Base-by-base conservation (phyloP, 352 stramenopile species). In the Aphanomyces stellatus region DNA sequence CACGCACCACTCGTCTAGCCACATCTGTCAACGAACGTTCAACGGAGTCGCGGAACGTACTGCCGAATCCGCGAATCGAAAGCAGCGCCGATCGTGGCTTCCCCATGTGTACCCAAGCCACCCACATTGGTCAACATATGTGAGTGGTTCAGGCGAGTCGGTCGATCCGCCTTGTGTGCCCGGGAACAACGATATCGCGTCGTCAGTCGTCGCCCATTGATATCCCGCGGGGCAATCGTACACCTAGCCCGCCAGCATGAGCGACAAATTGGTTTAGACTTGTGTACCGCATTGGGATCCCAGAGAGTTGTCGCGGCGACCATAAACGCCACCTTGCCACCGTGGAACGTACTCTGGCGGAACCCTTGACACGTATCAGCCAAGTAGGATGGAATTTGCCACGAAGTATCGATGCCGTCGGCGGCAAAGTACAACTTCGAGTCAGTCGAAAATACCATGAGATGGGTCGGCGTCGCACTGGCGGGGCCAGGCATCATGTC, bases 211-310 rank as follows among this genome's bases (percentile, higher is more conserved):
- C 69, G 91, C 88, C 87, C 89, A 96, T 37, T 78, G 74, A 51
- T 77, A 95, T 15, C 88, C 88, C 8, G 76, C 28, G 0, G 90
- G 90, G 51, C 90, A 97, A 60, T 97, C 88, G 70, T 97, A 97
- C 13, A 69, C 73, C 67, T 83, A 64, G n/a, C n/a, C 49, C 40
- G 6, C 1, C n/a, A 62, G 46, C 53, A 10, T 48, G 17, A 19
- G 30, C 22, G 15, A 37, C 37, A 3, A 8, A 19, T 4, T 25
- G n/a, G 3, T 24, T 27, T 15, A 59, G 19, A 25, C 27, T 30
- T 19, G 15, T 61, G 15, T 75, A 85, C 79, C 71, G 81, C 69
- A 0, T 79, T 59, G 0, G 72, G 69, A 40, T 93, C 74, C 88
- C 90, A 97, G 6, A 71, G 67, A 30, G 73, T 88, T 1, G 62